Percentiles rank a stretch among this genome's conserved stretches.
Conservation (phyloP, 495 filamentous ascomycete genomes). For the Hypomontagnella submonticulosa region DNA sequence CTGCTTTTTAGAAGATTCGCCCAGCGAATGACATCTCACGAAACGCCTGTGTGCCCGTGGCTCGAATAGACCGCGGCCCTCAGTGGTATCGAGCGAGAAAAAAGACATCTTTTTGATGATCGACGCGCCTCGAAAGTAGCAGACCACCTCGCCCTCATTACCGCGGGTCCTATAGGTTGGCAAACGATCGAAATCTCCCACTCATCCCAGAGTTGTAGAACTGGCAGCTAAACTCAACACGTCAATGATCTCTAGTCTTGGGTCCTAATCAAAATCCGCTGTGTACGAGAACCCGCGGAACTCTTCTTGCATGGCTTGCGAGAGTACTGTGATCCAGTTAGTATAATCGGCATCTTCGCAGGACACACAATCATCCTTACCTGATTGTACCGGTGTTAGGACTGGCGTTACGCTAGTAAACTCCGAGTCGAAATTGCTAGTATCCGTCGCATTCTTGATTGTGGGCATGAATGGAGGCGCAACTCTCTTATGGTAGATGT, state of each 20-base stretch:
- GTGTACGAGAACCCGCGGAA: conserved; percentile 98
- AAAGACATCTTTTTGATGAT: conserved; percentile 10
- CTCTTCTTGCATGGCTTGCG: conserved; percentile 99
- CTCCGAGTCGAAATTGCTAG: conserved; percentile 98
- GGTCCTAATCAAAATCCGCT: conserved; percentile 59
- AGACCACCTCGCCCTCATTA: conserved; percentile 24
- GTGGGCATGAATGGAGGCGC: conserved; percentile 87
- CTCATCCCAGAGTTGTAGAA: background rate
- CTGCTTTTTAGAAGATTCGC: conserved; percentile 32
- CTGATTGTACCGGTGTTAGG: conserved; percentile 95
- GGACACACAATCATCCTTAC: conserved; percentile 60
- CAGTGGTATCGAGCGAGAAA: conserved; percentile 19
- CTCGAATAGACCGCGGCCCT: conserved; percentile 25
- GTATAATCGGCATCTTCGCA: conserved; percentile 33
- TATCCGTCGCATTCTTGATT: conserved; percentile 92
- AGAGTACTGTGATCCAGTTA: conserved; percentile 73
- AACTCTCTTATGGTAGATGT: conserved; percentile 94
- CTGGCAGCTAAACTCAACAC: conserved; percentile 1
- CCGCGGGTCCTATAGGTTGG: conserved; percentile 21
- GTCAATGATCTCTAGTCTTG: conserved; percentile 7
- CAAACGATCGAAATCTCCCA: conserved; percentile 30
- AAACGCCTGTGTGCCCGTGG: conserved; percentile 30
- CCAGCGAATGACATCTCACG: conserved; percentile 39
- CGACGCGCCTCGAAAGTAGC: conserved; percentile 29
- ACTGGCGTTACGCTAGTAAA: conserved; percentile 99